A percentile compares a stretch with the other conserved stretches of the same genome.
Conservation (phyloP, 2,329 filamentous ascomycete genomes). For the Xylaria sp. region DNA sequence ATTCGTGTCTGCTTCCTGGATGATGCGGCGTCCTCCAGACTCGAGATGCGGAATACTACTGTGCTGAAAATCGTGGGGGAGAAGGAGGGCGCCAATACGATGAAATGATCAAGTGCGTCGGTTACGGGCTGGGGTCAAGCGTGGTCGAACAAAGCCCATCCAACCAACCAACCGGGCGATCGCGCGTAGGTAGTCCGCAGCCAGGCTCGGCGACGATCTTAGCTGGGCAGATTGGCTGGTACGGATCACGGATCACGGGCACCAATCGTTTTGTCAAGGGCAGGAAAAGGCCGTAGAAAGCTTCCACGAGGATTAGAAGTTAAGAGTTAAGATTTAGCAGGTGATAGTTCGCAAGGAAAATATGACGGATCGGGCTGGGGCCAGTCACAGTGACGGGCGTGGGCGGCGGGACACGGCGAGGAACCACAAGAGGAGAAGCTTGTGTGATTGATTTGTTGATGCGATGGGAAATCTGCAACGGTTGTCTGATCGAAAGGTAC, state of each 20-base stretch:
- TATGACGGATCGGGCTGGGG: neutral
- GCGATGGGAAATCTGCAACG: neutral
- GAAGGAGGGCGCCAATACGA: neutral
- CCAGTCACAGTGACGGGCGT: conserved; percentile 6
- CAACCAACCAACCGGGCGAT: conserved; percentile 2
- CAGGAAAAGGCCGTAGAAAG: neutral
- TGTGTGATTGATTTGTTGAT: conserved; percentile 5
- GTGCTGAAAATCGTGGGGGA: neutral
- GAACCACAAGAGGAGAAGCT: neutral
- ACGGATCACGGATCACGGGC: neutral
- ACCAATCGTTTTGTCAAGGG: neutral
- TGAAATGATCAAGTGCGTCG: neutral
- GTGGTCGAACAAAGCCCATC: neutral
- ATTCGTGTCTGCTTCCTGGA: neutral
- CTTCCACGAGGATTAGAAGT: neutral
- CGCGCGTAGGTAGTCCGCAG: neutral
- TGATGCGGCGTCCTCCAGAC: neutral
- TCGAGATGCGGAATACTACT: neutral
- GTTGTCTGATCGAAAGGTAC: neutral
- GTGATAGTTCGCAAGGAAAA: neutral
- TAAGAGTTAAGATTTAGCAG: neutral
- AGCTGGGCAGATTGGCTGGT: conserved; percentile 2
- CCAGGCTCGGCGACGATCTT: neutral
- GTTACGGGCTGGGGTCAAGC: neutral
- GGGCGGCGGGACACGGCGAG: conserved; percentile 2